Evolutionary conservation across 1,139 yeast genomes (phyloP).

Genomic region (Zygosaccharomyces sapae): DNA sequence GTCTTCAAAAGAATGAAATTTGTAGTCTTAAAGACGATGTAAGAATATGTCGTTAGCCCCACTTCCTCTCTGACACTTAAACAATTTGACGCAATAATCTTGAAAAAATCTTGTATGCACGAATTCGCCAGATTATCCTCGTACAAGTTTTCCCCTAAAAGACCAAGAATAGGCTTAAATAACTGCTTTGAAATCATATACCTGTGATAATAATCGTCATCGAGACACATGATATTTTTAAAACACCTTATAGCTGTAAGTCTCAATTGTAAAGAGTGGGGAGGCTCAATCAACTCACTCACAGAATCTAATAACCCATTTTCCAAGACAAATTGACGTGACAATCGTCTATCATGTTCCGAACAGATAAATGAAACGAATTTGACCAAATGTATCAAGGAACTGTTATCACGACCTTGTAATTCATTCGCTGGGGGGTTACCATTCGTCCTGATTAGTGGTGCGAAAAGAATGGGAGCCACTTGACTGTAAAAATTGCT

Average conservation of each 20-base stretch:
- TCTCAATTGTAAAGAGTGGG: slow-evolving; percentile 48
- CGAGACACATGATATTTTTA: slow-evolving; percentile 52
- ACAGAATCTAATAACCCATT: slow-evolving; percentile 54
- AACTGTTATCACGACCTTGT: slow-evolving; percentile 36
- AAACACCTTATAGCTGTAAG: slow-evolving; percentile 66
- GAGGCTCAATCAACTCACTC: slow-evolving; percentile 42
- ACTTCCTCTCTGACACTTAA: slow-evolving; percentile 21
- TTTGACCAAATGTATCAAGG: slow-evolving; percentile 65
- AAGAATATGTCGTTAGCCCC: slow-evolving; percentile 21
- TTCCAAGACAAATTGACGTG: slow-evolving; percentile 59
- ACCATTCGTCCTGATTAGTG: slow-evolving; percentile 40
- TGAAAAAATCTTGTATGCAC: slow-evolving; percentile 68
- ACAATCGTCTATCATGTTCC: slow-evolving; percentile 54
- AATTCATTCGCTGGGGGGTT: slow-evolving; percentile 16
- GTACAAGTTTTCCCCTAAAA: slow-evolving; percentile 48
- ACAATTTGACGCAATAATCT: slow-evolving; percentile 42
- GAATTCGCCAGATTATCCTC: slow-evolving; percentile 68
- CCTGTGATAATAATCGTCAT: slow-evolving; percentile 57
- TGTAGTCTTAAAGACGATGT: slow-evolving; percentile 29
- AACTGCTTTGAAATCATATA: slow-evolving; percentile 56
- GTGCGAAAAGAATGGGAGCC: slow-evolving; percentile 55
- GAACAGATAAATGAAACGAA: slow-evolving; percentile 62
- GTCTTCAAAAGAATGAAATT: slow-evolving; percentile 48
- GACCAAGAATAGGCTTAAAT: slow-evolving; percentile 47
- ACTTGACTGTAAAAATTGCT: slow-evolving; percentile 59